These are phyloP conservation scores for Novymonas esmeraldas DNA, from an alignment of 208 protist genomes.

Conservation along the genomic window DNA sequence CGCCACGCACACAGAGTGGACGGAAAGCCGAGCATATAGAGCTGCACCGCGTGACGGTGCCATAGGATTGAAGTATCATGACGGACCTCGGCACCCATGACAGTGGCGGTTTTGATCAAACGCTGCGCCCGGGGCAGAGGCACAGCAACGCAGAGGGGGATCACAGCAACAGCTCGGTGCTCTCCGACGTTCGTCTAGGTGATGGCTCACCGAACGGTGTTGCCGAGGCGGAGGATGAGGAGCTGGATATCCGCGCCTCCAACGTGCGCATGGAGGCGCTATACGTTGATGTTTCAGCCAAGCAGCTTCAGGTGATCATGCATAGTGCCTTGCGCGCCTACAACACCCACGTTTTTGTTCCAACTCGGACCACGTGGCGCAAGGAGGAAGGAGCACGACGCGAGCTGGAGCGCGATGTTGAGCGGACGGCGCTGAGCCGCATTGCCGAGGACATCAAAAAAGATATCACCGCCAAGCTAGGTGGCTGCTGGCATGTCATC, in stretches of 20 bases:
- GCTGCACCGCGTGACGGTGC: too few species aligned
- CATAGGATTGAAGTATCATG: too few species aligned
- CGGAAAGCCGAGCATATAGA: constrained; percentile 5
- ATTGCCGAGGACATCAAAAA: constrained; percentile 74
- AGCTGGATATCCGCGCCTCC: constrained; percentile 61
- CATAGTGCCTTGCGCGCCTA: constrained; percentile 64
- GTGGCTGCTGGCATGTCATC: constrained; percentile 85
- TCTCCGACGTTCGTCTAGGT: constrained; percentile 18
- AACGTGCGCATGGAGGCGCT: constrained; percentile 44
- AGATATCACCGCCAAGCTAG: constrained; percentile 50
- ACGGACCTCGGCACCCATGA: neutral
- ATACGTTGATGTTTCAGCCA: constrained; percentile 69
- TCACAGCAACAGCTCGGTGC: constrained; percentile 23
- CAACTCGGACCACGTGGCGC: constrained; percentile 81
- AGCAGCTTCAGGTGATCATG: constrained; percentile 67
- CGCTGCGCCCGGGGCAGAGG: constrained; percentile 26
- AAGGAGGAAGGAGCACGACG: constrained; percentile 79
- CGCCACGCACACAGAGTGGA: neutral
- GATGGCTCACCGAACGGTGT: constrained; percentile 19
- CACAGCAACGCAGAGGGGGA: constrained; percentile 11
- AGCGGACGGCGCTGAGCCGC: constrained; percentile 66
- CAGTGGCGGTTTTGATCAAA: constrained; percentile 13
- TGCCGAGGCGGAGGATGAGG: constrained; percentile 28
- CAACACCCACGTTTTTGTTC: constrained; percentile 69
- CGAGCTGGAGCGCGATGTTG: constrained; percentile 79